These are phyloP conservation scores for Rhizopus delemar DNA, from an alignment of 371 early-diverging fungal species.

Conservation along the genomic window DNA sequence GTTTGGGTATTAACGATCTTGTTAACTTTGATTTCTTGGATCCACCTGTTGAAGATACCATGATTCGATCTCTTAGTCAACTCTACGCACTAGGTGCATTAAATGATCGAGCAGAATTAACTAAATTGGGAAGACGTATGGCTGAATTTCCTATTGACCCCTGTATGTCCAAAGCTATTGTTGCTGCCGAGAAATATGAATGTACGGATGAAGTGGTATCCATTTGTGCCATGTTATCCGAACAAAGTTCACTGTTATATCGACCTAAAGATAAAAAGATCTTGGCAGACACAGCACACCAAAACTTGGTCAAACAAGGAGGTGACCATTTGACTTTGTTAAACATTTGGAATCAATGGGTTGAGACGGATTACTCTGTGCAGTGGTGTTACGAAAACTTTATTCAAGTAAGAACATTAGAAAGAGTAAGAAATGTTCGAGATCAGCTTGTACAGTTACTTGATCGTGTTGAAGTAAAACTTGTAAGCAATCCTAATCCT, in stretches of 20 bases:
- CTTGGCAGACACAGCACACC: constrained; percentile 92
- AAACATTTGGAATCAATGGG: constrained; percentile 95
- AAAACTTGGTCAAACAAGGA: constrained; percentile 77
- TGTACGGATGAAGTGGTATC: constrained; percentile 93
- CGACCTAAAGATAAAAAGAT: constrained; percentile 93
- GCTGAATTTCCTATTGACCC: constrained; percentile 99
- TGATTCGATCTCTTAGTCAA: constrained; percentile 91
- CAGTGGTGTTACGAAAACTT: constrained; percentile 97
- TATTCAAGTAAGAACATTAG: constrained; percentile 90
- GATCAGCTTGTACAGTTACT: constrained; percentile 91
- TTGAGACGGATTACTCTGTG: constrained; percentile 88
- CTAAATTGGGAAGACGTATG: constrained; percentile 97
- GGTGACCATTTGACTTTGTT: constrained; percentile 94
- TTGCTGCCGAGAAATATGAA: constrained; percentile 88
- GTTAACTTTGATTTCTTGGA: constrained; percentile 98
- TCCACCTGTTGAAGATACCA: constrained; percentile 91
- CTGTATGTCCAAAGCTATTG: constrained; percentile 89
- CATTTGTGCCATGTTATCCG: constrained; percentile 89
- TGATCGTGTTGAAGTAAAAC: constrained; percentile 91
- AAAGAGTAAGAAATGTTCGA: constrained; percentile 89
- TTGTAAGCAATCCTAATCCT: constrained; percentile 76
- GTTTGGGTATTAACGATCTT: constrained; percentile 93
- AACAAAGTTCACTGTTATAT: constrained; percentile 90
- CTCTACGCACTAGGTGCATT: constrained; percentile 96
- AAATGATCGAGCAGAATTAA: constrained; percentile 90